Conservation (phyloP, 139 green algal species). For the Picochlorum costavermella region DNA sequence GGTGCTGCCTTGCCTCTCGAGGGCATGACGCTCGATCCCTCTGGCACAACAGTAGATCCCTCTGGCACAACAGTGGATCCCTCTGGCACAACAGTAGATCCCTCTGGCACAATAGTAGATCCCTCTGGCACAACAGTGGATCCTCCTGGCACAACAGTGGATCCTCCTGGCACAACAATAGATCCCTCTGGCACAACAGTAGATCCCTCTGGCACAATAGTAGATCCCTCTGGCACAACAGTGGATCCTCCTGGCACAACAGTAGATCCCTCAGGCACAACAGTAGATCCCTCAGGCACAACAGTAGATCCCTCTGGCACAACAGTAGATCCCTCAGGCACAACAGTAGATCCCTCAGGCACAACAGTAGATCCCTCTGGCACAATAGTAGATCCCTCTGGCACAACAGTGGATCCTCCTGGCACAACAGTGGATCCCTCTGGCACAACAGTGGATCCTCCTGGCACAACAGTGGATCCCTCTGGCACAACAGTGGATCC, state of each 20-base stretch:
- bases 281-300: not conserved
- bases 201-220: not conserved
- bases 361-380: not conserved
- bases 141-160: not conserved
- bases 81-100: not conserved
- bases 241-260: not conserved
- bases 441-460: not conserved
- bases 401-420: not conserved
- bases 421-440: not conserved
- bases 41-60: no score
- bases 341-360: not conserved
- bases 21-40: slow-evolving; percentile 9
- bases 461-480: not conserved
- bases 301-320: not conserved
- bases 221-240: not conserved
- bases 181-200: not conserved
- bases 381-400: not conserved
- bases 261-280: not conserved
- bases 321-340: not conserved
- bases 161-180: not conserved
- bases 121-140: not conserved
- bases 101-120: not conserved
- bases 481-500: not conserved
- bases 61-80: not conserved
- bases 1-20: no score